Percentiles rank a stretch among this genome's conserved stretches.
Conservation (phyloP, 306 rosid genomes). For the Quercus robur region DNA sequence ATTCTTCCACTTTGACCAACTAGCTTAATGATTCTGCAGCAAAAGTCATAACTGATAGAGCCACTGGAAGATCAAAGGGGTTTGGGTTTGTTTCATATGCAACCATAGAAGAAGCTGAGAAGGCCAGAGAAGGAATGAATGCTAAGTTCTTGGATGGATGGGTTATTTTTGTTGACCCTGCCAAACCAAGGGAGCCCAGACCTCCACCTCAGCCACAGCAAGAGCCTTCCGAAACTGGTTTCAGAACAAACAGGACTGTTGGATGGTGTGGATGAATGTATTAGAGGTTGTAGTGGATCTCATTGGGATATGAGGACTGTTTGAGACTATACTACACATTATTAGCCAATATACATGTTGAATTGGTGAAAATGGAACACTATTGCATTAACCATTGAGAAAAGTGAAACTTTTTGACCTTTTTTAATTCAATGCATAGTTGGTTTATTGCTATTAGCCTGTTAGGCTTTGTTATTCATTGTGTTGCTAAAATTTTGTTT, state of each 20-base stretch:
- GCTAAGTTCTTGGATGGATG: conserved; percentile 97
- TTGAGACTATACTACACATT: conserved; percentile 6
- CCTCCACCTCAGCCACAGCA: conserved; percentile 65
- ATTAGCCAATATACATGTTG: not conserved
- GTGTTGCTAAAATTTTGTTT: not conserved
- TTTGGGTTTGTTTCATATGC: conserved; percentile 66
- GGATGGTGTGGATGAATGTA: conserved; percentile 83
- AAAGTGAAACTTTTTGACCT: not conserved
- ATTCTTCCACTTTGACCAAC: conserved; percentile 17
- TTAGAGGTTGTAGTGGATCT: conserved; percentile 5
- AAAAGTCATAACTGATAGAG: conserved; percentile 77
- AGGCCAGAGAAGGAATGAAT: conserved; percentile 76
- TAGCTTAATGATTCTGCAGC: conserved; percentile 45
- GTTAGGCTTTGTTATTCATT: not conserved
- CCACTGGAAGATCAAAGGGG: conserved; percentile 86
- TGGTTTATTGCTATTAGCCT: not conserved
- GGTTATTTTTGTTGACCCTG: conserved; percentile 97
- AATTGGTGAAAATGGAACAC: not conserved
- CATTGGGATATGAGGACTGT: conserved; percentile 2
- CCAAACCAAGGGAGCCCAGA: conserved; percentile 72
- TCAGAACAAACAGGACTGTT: conserved; percentile 73
- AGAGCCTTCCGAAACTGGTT: conserved; percentile 57
- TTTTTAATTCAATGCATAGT: not conserved
- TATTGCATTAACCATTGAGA: not conserved
- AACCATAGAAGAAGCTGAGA: conserved; percentile 78